Evolutionary conservation across 2,329 filamentous ascomycete genomes (phyloP).

Genomic region (Diplodia scrobiculata): DNA sequence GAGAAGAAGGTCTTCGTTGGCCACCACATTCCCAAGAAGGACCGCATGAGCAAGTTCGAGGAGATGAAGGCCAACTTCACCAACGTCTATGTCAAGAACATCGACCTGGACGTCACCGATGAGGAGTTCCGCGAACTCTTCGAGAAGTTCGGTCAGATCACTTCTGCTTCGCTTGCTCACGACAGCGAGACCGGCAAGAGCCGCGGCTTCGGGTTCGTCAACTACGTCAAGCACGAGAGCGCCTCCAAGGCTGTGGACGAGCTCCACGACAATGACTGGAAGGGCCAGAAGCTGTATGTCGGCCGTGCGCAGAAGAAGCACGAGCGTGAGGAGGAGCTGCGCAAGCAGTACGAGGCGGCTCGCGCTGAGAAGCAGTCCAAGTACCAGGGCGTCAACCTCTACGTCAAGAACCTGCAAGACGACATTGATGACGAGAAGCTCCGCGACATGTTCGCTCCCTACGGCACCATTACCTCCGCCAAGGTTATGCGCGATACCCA

Average conservation of each 20-base stretch:
- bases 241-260: conserved; percentile 85
- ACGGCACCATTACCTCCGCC: conserved; percentile 93
- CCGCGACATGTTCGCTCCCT: conserved; percentile 86
- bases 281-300: conserved; percentile 93
- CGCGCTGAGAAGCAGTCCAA: conserved; percentile 98
- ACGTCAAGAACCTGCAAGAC: conserved; percentile 98
- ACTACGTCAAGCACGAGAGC: conserved; percentile 89
- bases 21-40: conserved; percentile 99
- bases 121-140: conserved; percentile 95
- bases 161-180: conserved; percentile 89
- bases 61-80: conserved; percentile 99
- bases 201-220: conserved; percentile 94
- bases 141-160: conserved; percentile 89
- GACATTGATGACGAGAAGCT: conserved; percentile 98
- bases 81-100: conserved; percentile 99
- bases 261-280: conserved; percentile 89
- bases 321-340: conserved; percentile 98
- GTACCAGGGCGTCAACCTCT: conserved; percentile 98
- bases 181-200: conserved; percentile 83
- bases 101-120: conserved; percentile 78
- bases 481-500: conserved; percentile 95
- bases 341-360: conserved; percentile 97
- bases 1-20: conserved; percentile 99
- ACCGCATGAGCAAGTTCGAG: conserved; percentile 99
- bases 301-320: conserved; percentile 99